A percentile compares a stretch with the other conserved stretches of the same genome.
phyloP scores from a whole-genome alignment of 352 stramenopile species.

The Globisporangium polare region DNA sequence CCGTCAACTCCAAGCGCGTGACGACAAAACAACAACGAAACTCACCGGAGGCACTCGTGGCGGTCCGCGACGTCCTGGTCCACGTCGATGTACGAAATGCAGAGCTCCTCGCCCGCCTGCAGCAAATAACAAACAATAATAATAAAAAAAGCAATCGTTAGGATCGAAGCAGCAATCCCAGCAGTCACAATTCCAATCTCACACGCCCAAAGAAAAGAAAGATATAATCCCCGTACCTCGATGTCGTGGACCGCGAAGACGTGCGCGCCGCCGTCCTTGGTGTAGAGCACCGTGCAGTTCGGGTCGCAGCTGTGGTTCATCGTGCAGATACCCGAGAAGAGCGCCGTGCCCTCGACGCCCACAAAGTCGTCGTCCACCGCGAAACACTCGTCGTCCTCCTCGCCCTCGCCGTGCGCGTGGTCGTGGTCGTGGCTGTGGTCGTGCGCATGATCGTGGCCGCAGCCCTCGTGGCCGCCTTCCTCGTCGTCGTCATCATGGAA shows the following conservation, averaged over 20 bases:
- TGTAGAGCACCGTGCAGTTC: conserved; percentile 91
- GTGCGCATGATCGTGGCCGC: conserved; percentile 31
- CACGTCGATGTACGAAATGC: conserved; percentile 94
- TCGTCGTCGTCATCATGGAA: conserved; percentile 33
- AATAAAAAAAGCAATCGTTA: not conserved
- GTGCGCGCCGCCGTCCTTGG: conserved; percentile 63
- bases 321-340: conserved; percentile 91
- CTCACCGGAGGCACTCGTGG: conserved; percentile 67
- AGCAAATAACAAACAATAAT: not conserved
- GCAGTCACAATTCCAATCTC: not conserved
- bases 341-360: conserved; percentile 93
- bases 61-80: conserved; percentile 76
- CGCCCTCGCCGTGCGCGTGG: conserved; percentile 32
- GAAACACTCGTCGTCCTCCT: conserved; percentile 36
- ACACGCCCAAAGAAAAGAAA: not conserved
- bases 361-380: conserved; percentile 83
- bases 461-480: conserved; percentile 17
- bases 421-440: conserved; percentile 14
- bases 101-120: conserved; percentile 91
- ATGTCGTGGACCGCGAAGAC: conserved; percentile 76
- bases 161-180: not conserved
- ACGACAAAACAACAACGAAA: no score
- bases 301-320: conserved; percentile 97
- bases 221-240: conserved; percentile 2
- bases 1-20: no score